Evolutionary conservation across 352 stramenopile genomes (phyloP).

Genomic region (Phytophthora agathidicida): DNA sequence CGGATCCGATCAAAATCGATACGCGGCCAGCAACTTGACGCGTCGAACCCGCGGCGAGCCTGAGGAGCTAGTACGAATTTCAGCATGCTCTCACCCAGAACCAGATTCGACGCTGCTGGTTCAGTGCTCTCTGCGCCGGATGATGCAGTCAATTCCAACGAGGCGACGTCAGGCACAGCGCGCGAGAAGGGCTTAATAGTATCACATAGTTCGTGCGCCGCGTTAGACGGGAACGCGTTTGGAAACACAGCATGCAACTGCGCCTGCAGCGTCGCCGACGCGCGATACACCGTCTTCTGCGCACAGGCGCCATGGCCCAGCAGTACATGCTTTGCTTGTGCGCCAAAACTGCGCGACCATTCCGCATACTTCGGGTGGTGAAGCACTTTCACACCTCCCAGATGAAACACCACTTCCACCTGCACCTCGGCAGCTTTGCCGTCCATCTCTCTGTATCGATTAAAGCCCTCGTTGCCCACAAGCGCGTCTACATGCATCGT

Average conservation of each 20-base stretch:
- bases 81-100: conserved; percentile 77
- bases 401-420: conserved; percentile 70
- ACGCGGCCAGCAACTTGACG: conserved; percentile 50
- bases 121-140: neutral
- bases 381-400: conserved; percentile 54
- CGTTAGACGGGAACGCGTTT: conserved; percentile 56
- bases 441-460: conserved; percentile 41
- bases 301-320: conserved; percentile 56
- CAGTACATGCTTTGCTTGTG: conserved; percentile 62
- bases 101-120: conserved; percentile 31
- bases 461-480: conserved; percentile 43
- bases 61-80: conserved; percentile 66
- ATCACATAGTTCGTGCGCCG: conserved; percentile 54
- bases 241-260: conserved; percentile 77
- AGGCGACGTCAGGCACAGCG: conserved; percentile 16
- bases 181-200: conserved; percentile 40
- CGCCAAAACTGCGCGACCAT: conserved; percentile 67
- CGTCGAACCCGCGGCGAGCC: conserved; percentile 69
- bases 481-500: conserved; percentile 68
- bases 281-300: conserved; percentile 74
- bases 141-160: conserved; percentile 15
- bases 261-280: conserved; percentile 72
- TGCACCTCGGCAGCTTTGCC: conserved; percentile 39
- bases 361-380: conserved; percentile 58
- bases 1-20: conserved; percentile 57